These are phyloP conservation scores for Capsicum rhomboideum DNA, from an alignment of 257 asterid species.

Conservation along the genomic window DNA sequence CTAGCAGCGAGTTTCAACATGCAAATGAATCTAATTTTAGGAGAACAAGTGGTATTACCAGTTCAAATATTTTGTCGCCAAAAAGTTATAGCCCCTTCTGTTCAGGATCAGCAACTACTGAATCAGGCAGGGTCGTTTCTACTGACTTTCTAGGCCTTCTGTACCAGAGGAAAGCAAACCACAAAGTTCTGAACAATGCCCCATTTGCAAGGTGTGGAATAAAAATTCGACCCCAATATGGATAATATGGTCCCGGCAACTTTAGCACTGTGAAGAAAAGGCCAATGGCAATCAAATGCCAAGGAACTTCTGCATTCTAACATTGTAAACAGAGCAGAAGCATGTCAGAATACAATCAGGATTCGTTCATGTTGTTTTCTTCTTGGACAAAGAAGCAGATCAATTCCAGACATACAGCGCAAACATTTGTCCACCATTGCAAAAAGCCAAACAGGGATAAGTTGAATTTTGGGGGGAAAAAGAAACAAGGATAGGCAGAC, in stretches of 20 bases:
- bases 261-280: conserved; percentile 61
- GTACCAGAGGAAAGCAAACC: conserved; percentile 72
- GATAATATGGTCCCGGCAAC: conserved; percentile 87
- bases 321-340: conserved; percentile 1
- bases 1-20: neutral
- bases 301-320: conserved; percentile 77
- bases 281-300: conserved; percentile 65
- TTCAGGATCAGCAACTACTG: conserved; percentile 15
- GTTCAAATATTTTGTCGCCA: neutral
- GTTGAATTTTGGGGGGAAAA: neutral
- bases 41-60: neutral
- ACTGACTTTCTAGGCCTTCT: conserved; percentile 34
- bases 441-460: neutral
- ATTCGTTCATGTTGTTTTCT: neutral
- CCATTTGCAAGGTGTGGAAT: conserved; percentile 91
- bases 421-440: neutral
- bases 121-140: conserved; percentile 13
- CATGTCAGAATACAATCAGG: neutral
- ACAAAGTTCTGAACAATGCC: conserved; percentile 60
- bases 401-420: neutral
- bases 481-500: neutral
- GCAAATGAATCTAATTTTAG: neutral
- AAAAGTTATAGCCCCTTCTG: conserved; percentile 11
- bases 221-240: conserved; percentile 87
- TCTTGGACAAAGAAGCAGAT: neutral